These are phyloP conservation scores for Tetrahymena borealis DNA, from an alignment of 73 alveolate genomes.

Conservation along the genomic window DNA sequence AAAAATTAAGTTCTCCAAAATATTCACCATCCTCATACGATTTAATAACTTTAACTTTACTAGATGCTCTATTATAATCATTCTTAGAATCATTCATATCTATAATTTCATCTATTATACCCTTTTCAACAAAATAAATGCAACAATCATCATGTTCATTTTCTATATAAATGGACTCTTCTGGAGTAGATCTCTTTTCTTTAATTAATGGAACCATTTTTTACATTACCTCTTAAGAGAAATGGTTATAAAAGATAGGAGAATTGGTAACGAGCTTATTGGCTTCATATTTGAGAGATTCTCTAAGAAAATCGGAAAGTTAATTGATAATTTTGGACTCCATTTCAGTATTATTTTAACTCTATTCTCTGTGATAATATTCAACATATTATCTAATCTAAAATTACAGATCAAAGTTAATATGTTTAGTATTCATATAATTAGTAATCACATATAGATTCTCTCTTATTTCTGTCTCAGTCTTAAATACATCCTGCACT, in stretches of 20 bases:
- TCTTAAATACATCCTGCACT: slow-evolving; percentile 41
- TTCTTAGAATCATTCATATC: neutral
- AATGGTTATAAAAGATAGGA: neutral
- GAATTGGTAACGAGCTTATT: neutral
- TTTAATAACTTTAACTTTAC: neutral
- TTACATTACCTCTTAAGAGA: neutral
- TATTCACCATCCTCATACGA: neutral
- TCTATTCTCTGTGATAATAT: slow-evolving; percentile 34
- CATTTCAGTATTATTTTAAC: neutral
- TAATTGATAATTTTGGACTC: neutral
- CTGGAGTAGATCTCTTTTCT: neutral
- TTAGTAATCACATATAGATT: slow-evolving; percentile 45
- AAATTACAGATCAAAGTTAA: slow-evolving; percentile 41
- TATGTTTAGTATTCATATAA: slow-evolving; percentile 46
- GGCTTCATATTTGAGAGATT: neutral
- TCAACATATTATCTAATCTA: slow-evolving; percentile 54
- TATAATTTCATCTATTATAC: neutral
- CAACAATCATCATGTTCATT: neutral
- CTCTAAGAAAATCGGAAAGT: neutral
- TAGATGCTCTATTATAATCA: neutral
- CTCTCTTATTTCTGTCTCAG: slow-evolving; percentile 45
- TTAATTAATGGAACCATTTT: neutral
- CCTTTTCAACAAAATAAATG: neutral
- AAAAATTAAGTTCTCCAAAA: neutral
- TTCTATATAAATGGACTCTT: neutral